Base-by-base conservation (phyloP, 768 basidiomycete genomes). In the Bullera alba region DNA sequence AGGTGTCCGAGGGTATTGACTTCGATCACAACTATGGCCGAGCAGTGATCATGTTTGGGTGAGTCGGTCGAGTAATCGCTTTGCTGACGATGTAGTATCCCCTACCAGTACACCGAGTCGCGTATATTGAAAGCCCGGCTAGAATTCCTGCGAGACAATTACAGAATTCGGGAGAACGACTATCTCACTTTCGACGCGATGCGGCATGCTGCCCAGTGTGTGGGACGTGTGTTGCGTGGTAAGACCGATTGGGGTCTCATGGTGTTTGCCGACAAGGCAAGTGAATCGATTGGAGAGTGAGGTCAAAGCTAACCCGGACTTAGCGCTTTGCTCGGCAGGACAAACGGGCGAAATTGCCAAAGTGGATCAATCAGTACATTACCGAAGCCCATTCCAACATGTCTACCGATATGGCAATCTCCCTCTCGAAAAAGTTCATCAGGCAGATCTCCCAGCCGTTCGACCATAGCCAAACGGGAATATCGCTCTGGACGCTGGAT, bases 11-110 rank as follows among this genome's bases (percentile, higher is more conserved):
- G 74, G 95, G 95, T n/a, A 99, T 99, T 64, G 95, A 99, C 81
- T 99, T 99, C 66, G 95, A 99, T 70, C 95, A 99, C 74, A 96
- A 99, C 71, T 99, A 97, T 69, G 95, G 95, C 1, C 81, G 95
- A 43, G 95, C 95, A 60, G 91, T 97, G 69, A 90, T 99, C 71
- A 96, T 99, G 95, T 97, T 99, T 76, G 95, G 95, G 88, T 90
- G 70, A 48, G 79, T 71, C 56, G 5, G 26, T 16, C 48, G 50
- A 26, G 1, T 25, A 14, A 4, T 8, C 4, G 14, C 22, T 6
- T 46, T 32, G 29, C n/a, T 5, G 27, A 51, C 6, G 46, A n/a
- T 32, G 7, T 43, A 91, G 89, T 22, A 86, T 93, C 10, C 91
- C 90, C 15, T 95, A 93, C 62, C 91, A 99, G 71, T 99, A 99